Percentiles rank a stretch among this genome's conserved stretches.
These are phyloP conservation scores for Dipteronia dyeriana DNA, from an alignment of 345 rosid species.

Conservation along the genomic window DNA sequence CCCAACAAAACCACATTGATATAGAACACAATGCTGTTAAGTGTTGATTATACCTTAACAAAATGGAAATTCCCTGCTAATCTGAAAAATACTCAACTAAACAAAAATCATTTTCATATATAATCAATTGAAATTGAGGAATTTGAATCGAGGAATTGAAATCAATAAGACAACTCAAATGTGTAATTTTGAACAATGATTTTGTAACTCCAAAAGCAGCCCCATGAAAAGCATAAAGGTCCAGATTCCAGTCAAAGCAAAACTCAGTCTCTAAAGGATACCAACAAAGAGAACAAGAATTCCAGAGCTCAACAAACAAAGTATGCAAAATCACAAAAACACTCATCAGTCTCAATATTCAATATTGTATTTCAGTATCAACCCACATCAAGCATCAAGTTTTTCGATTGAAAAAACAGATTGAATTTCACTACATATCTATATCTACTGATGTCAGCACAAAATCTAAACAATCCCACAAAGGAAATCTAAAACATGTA, in stretches of 20 bases:
- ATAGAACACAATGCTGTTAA: not conserved
- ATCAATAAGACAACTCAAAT: conserved; percentile 11
- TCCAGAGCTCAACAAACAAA: conserved; percentile 1
- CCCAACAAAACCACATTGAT: not conserved
- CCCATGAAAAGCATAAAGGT: not conserved
- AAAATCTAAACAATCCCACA: conserved; percentile 12
- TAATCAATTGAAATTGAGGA: not conserved
- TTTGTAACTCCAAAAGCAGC: conserved; percentile 17
- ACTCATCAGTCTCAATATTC: not conserved
- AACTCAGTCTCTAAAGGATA: conserved; percentile 2
- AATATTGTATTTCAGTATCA: not conserved
- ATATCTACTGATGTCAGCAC: conserved; percentile 1
- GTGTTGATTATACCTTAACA: too few species aligned
- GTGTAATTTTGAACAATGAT: conserved; percentile 15
- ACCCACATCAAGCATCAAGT: conserved; percentile 7
- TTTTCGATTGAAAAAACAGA: conserved; percentile 3
- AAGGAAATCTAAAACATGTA: not conserved
- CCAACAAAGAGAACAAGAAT: not conserved
- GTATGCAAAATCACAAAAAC: not conserved
- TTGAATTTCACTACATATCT: conserved; percentile 17
- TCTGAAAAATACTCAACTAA: not conserved
- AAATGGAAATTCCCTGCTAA: too few species aligned
- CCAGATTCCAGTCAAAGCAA: conserved; percentile 27
- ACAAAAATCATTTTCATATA: not conserved
- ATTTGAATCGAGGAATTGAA: not conserved